Conservation (phyloP, 441 rosid genomes). For the Metrosideros polymorpha region DNA sequence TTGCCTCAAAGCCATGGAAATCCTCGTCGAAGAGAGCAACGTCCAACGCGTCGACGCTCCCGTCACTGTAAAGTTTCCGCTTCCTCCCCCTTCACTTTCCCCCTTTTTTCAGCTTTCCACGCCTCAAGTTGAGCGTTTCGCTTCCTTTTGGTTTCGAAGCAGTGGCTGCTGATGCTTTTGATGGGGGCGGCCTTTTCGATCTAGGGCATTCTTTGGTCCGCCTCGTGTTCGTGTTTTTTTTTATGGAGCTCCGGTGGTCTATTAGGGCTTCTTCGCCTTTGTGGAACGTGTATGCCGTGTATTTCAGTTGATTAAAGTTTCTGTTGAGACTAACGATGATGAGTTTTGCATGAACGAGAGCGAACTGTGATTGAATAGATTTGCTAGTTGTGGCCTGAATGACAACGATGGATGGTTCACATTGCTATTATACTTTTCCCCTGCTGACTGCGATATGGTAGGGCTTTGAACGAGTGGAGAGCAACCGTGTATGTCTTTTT, state of each 20-base stretch:
- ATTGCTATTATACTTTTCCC: neutral
- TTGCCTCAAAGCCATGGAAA: constrained; percentile 95
- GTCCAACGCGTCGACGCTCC: constrained; percentile 96
- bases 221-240: neutral
- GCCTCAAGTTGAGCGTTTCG: neutral
- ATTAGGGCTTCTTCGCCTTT: neutral
- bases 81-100: neutral
- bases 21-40: constrained; percentile 93
- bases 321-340: neutral
- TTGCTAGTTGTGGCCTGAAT: neutral
- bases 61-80: constrained; percentile 44
- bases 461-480: neutral
- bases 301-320: neutral
- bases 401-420: neutral
- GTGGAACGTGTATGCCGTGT: neutral
- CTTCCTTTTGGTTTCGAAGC: neutral
- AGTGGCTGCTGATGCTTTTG: neutral
- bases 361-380: neutral
- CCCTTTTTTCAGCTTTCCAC: neutral
- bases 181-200: neutral
- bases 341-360: neutral
- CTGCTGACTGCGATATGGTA: neutral
- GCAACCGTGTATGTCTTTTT: neutral
- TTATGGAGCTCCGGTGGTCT: neutral
- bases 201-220: neutral